phyloP scores from a whole-genome alignment of 805 yeast species.

The Barnettozyma californica region DNA sequence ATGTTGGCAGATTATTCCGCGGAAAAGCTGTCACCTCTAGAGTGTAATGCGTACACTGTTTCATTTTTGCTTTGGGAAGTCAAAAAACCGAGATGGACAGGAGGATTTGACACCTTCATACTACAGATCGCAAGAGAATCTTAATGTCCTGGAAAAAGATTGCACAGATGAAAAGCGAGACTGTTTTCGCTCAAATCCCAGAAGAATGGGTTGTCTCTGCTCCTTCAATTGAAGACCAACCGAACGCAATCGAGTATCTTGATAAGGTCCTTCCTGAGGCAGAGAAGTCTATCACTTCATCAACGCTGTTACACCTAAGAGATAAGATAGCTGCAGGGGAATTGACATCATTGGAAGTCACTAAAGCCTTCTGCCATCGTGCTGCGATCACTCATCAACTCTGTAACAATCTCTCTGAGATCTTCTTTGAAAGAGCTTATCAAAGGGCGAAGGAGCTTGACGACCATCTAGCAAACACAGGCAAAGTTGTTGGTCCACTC shows the following conservation, averaged over 20 bases:
- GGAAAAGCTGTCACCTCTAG: too few species aligned
- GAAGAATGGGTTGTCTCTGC: slow-evolving; percentile 21
- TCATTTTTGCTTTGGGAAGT: too few species aligned
- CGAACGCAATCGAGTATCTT: slow-evolving; percentile 16
- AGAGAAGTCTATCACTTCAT: slow-evolving; percentile 17
- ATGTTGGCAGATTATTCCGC: too few species aligned
- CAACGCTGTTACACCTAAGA: slow-evolving; percentile 7
- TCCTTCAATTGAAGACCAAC: slow-evolving; percentile 15
- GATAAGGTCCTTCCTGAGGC: slow-evolving; percentile 11
- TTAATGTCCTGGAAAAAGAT: slow-evolving; percentile 11
- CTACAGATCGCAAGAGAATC: too few species aligned
- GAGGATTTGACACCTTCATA: too few species aligned
- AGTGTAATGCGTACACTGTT: too few species aligned
- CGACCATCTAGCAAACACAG: slow-evolving; percentile 40
- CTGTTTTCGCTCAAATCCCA: slow-evolving; percentile 12
- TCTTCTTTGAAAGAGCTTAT: slow-evolving; percentile 59
- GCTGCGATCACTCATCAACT: slow-evolving; percentile 60
- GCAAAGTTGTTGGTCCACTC: slow-evolving; percentile 53
- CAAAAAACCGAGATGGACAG: too few species aligned
- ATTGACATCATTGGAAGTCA: slow-evolving; percentile 23
- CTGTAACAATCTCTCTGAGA: slow-evolving; percentile 52
- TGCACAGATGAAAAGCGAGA: slow-evolving; percentile 13
- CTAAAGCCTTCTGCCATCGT: slow-evolving; percentile 27
- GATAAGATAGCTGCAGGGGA: slow-evolving; percentile 20
- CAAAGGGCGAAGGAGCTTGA: slow-evolving; percentile 51